Conservation (phyloP, 208 protist species). For the Crithidia sp. region DNA sequence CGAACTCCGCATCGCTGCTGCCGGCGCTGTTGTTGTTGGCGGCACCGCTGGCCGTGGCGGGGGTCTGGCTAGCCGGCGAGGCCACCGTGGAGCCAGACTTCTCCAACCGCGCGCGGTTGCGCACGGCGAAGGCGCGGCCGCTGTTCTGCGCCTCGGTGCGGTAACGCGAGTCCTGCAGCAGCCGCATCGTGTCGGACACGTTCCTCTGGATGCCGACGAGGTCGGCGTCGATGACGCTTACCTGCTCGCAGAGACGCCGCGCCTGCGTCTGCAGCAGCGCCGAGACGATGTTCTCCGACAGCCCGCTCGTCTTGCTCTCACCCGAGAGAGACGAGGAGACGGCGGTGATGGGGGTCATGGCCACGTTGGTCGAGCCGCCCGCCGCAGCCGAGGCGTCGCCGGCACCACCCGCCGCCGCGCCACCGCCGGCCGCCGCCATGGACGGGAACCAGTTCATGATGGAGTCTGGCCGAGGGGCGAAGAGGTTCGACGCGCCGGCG, state of each 20-base stretch:
- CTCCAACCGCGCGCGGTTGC: slow-evolving; percentile 75
- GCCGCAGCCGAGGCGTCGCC: slow-evolving; percentile 31
- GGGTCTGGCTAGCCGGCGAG: slow-evolving; percentile 21
- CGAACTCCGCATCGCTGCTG: slow-evolving; percentile 34
- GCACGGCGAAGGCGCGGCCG: slow-evolving; percentile 78
- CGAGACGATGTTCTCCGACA: slow-evolving; percentile 70
- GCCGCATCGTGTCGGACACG: slow-evolving; percentile 70
- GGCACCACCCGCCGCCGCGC: slow-evolving; percentile 15
- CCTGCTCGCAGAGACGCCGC: slow-evolving; percentile 76
- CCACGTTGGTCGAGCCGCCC: slow-evolving; percentile 11
- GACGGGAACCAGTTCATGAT: slow-evolving; percentile 75
- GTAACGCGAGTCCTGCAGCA: slow-evolving; percentile 79
- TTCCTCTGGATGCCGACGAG: slow-evolving; percentile 77
- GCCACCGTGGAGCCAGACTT: slow-evolving; percentile 25
- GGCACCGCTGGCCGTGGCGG: not conserved
- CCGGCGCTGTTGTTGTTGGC: not conserved
- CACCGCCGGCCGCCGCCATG: slow-evolving; percentile 15
- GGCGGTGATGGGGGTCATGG: slow-evolving; percentile 55
- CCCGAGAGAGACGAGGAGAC: slow-evolving; percentile 84
- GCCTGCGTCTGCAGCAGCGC: slow-evolving; percentile 71
- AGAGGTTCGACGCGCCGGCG: slow-evolving; percentile 65
- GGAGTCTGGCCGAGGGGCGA: slow-evolving; percentile 33
- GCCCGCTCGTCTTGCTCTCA: slow-evolving; percentile 66
- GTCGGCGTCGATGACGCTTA: slow-evolving; percentile 65
- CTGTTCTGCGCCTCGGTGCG: slow-evolving; percentile 74